These are phyloP conservation scores for Fusarium verticillioides DNA, from an alignment of 2,329 filamentous ascomycete species.

Conservation along the genomic window DNA sequence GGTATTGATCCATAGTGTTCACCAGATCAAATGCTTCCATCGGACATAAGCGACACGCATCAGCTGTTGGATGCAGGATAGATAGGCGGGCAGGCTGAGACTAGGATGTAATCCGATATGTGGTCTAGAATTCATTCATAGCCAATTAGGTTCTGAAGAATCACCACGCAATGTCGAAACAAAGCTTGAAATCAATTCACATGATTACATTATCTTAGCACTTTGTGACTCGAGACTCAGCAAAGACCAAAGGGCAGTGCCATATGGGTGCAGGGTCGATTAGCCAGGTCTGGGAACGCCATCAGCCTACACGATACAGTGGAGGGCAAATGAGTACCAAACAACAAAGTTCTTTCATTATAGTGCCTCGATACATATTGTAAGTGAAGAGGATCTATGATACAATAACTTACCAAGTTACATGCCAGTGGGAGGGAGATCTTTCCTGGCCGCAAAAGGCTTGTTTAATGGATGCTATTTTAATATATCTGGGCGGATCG, in stretches of 20 bases:
- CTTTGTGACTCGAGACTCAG: neutral
- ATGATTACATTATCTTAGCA: conserved; percentile 1
- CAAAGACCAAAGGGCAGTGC: neutral
- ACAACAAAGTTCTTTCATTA: neutral
- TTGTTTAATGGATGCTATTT: neutral
- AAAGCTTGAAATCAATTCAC: neutral
- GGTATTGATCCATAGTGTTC: neutral
- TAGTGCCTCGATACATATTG: neutral
- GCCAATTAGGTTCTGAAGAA: conserved; percentile 4
- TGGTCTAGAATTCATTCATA: neutral
- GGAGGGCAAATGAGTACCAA: neutral
- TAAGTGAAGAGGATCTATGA: neutral
- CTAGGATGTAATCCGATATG: neutral
- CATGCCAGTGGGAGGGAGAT: neutral
- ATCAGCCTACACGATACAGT: neutral
- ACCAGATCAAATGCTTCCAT: neutral
- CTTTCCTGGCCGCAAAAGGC: neutral
- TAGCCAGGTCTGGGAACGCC: neutral
- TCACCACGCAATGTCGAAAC: conserved; percentile 4
- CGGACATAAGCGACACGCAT: neutral
- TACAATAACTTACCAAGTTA: neutral
- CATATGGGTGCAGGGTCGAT: neutral
- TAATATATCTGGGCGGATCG: neutral
- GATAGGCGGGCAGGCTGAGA: neutral
- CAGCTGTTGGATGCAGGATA: neutral